Conservation (phyloP, 2,329 filamentous ascomycete species). For the Blastomyces emzantsi region DNA sequence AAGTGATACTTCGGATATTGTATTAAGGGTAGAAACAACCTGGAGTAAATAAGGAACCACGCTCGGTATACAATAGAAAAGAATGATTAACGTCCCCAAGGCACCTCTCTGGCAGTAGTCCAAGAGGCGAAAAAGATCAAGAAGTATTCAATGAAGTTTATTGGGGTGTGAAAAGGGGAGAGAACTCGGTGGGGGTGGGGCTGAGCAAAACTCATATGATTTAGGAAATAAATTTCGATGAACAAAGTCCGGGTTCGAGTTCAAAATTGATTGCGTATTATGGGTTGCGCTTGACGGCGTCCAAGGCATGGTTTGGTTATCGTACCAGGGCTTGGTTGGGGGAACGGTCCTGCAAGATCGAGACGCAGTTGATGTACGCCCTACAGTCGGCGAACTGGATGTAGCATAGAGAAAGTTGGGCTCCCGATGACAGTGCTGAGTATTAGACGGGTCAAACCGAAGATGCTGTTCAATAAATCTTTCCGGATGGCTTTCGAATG, state of each 20-base stretch:
- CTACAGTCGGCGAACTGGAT: not conserved
- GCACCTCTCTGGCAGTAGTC: not conserved
- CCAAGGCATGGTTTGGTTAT: not conserved
- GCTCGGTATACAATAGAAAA: not conserved
- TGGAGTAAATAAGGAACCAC: not conserved
- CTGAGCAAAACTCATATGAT: not conserved
- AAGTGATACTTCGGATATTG: not conserved
- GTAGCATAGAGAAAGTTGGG: not conserved
- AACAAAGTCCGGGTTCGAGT: not conserved
- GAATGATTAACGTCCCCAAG: not conserved
- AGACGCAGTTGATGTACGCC: not conserved
- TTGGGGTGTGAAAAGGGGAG: not conserved
- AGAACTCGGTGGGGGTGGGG: not conserved
- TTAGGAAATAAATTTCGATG: not conserved
- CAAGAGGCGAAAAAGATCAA: not conserved
- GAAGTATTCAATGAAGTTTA: conserved; percentile 1
- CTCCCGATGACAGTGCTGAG: not conserved
- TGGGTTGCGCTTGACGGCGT: not conserved
- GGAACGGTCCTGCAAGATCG: not conserved
- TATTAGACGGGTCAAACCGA: not conserved
- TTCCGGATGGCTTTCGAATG: not conserved
- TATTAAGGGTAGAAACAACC: not conserved
- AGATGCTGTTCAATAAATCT: not conserved
- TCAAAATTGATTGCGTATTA: not conserved
- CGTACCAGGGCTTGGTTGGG: not conserved